Conservation (phyloP, 1,139 yeast species). For the Williopsis jadinii region DNA sequence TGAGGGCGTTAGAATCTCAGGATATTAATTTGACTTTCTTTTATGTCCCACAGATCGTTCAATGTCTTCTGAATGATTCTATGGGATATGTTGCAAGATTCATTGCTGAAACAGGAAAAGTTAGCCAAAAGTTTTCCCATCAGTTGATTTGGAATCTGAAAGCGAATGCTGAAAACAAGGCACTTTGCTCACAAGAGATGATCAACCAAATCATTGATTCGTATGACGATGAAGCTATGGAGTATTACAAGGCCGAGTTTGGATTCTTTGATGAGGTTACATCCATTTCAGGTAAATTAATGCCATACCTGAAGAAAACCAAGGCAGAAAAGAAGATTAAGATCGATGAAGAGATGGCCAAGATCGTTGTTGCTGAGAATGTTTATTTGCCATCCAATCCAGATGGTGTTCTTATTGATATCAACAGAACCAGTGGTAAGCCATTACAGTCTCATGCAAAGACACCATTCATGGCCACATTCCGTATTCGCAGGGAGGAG, state of each 20-base stretch:
- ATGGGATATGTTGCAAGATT: slow-evolving; percentile 84
- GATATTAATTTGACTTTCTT: slow-evolving; percentile 88
- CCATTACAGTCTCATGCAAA: slow-evolving; percentile 99
- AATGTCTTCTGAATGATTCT: slow-evolving; percentile 73
- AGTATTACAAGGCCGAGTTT: slow-evolving; percentile 78
- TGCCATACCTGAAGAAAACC: slow-evolving; percentile 87
- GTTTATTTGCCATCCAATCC: slow-evolving; percentile 96
- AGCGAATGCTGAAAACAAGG: slow-evolving; percentile 85
- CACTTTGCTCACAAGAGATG: slow-evolving; percentile 77
- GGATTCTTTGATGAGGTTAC: slow-evolving; percentile 89
- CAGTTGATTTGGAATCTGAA: slow-evolving; percentile 98
- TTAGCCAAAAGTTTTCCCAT: slow-evolving; percentile 88
- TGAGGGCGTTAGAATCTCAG: slow-evolving; percentile 84
- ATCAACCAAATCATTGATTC: slow-evolving; percentile 60
- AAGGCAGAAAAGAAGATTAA: slow-evolving; percentile 95
- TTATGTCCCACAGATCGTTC: slow-evolving; percentile 97
- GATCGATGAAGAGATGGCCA: slow-evolving; percentile 93
- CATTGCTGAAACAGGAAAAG: slow-evolving; percentile 87
- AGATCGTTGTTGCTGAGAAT: slow-evolving; percentile 69
- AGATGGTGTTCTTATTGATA: slow-evolving; percentile 88
- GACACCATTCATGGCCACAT: slow-evolving; percentile 97
- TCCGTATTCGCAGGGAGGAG: slow-evolving; percentile 62
- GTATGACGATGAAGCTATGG: slow-evolving; percentile 54
- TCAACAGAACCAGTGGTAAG: slow-evolving; percentile 84
- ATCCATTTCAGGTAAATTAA: slow-evolving; percentile 85